Percentiles rank a stretch among this genome's conserved stretches.
phyloP scores from a whole-genome alignment of 2,329 filamentous ascomycete genomes.

The Aspergillus amoenus region DNA sequence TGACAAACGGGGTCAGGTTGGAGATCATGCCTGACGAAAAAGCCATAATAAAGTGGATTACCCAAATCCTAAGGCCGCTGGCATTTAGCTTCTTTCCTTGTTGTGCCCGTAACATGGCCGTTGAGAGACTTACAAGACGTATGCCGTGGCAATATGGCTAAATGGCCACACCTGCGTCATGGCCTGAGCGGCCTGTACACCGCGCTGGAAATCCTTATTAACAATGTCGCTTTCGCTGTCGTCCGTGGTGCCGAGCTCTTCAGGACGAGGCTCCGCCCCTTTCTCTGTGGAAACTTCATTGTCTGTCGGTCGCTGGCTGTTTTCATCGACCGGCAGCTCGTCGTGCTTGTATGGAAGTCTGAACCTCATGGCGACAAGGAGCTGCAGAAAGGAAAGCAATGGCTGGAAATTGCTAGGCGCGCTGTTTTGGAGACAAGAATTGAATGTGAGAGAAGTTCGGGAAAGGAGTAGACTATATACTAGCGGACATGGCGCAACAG shows the following conservation, averaged over 20 bases:
- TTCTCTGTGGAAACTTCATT: conserved; percentile 1
- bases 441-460: background rate
- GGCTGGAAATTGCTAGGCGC: background rate
- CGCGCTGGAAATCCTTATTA: conserved; percentile 15
- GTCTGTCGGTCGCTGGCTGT: conserved; percentile 1
- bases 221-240: conserved; percentile 12
- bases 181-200: conserved; percentile 17
- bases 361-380: conserved; percentile 2
- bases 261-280: background rate
- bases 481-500: background rate
- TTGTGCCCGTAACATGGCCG: background rate
- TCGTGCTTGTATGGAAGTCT: conserved; percentile 3
- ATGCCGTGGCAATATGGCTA: conserved; percentile 22
- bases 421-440: background rate
- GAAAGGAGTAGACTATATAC: background rate
- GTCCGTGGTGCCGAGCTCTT: background rate
- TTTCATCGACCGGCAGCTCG: conserved; percentile 4
- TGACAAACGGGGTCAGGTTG: conserved; percentile 38
- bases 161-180: conserved; percentile 18
- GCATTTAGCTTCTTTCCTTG: background rate
- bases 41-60: conserved; percentile 48
- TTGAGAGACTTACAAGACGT: conserved; percentile 29
- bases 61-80: conserved; percentile 40
- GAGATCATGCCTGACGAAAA: conserved; percentile 44
- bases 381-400: background rate